phyloP scores from a whole-genome alignment of 1,284 basidiomycete genomes.

The Ceratobasidium sp. region DNA sequence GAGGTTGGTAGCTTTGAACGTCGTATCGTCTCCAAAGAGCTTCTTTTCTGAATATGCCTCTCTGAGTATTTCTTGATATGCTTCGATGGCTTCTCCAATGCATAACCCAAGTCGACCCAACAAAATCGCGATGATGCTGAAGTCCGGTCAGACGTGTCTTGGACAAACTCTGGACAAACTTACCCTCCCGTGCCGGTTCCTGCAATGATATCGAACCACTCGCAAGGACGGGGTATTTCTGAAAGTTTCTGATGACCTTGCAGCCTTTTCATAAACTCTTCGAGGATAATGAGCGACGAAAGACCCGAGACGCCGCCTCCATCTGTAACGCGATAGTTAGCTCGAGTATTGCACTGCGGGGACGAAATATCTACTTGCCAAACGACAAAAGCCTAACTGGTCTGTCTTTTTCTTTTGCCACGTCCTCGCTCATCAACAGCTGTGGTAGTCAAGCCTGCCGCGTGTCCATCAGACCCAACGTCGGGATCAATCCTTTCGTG shows the following conservation, averaged over 20 bases:
- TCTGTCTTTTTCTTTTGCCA: no score
- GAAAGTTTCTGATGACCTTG: background rate
- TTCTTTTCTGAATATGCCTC: slow-evolving; percentile 20
- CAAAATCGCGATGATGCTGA: slow-evolving; percentile 48
- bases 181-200: slow-evolving; percentile 3
- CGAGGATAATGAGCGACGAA: slow-evolving; percentile 25
- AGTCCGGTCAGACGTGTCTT: background rate
- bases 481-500: no score
- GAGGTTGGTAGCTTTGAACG: background rate
- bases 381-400: background rate
- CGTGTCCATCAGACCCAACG: no score
- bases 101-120: slow-evolving; percentile 48
- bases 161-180: background rate
- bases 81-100: slow-evolving; percentile 42
- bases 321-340: slow-evolving; percentile 4
- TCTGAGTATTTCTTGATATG: background rate
- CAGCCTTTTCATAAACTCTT: slow-evolving; percentile 30
- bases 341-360: background rate
- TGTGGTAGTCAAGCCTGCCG: background rate
- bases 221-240: slow-evolving; percentile 40
- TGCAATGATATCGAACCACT: slow-evolving; percentile 12
- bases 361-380: background rate
- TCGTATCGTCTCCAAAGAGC: background rate
- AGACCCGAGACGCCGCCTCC: slow-evolving; percentile 35
- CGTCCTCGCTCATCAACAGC: no score